phyloP scores from a whole-genome alignment of 2,329 filamentous ascomycete genomes.

The Anthostomella pinea region DNA sequence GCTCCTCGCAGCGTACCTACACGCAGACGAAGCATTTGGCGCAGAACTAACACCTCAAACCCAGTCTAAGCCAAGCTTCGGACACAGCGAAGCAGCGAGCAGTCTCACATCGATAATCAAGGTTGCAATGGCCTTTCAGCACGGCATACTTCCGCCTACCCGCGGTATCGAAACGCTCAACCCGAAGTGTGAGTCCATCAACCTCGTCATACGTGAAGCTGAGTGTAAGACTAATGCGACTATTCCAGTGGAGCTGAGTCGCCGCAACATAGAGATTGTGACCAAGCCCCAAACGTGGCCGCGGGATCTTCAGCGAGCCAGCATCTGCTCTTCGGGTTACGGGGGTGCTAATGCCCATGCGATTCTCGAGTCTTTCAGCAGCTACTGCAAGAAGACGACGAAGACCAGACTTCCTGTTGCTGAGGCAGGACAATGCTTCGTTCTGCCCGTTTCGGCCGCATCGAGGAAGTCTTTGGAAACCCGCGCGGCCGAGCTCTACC shows the following conservation, averaged over 20 bases:
- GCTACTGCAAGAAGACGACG: too few relatives aligned
- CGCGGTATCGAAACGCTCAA: slow-evolving; percentile 13
- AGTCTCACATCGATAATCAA: slow-evolving; percentile 20
- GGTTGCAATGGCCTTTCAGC: slow-evolving; percentile 9
- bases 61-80: slow-evolving; percentile 19
- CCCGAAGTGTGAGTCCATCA: slow-evolving; percentile 14
- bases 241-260: slow-evolving; percentile 2
- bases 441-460: too few relatives aligned
- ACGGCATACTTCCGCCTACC: slow-evolving; percentile 13
- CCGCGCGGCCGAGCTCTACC: too few relatives aligned
- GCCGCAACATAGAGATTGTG: slow-evolving; percentile 5
- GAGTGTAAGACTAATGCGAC: not conserved
- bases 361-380: slow-evolving; percentile 2
- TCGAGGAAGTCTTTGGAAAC: too few relatives aligned
- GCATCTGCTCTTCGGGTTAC: slow-evolving; percentile 11
- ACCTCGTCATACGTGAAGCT: too few relatives aligned
- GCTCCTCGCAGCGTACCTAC: too few relatives aligned
- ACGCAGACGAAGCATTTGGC: too few relatives aligned
- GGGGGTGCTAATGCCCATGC: slow-evolving; percentile 10
- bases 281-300: slow-evolving; percentile 3
- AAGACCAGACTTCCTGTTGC: too few relatives aligned
- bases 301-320: not conserved
- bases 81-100: slow-evolving; percentile 19
- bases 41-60: too few relatives aligned
- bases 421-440: too few relatives aligned